Evolutionary conservation across 495 filamentous ascomycete species (phyloP).

Genomic region (Xylaria nigripes): DNA sequence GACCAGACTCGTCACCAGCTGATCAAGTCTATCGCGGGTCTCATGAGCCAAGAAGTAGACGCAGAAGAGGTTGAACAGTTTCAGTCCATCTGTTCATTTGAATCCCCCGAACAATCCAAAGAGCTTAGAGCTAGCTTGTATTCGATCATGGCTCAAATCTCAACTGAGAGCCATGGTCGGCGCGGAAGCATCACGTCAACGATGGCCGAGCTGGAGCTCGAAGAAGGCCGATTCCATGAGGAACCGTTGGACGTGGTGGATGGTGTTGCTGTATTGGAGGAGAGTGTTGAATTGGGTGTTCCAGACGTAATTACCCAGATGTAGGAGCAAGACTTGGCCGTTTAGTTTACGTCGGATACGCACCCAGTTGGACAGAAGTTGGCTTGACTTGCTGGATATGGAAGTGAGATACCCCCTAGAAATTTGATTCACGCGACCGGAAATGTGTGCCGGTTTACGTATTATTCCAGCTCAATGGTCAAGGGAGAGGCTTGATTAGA

Average conservation of each 20-base stretch:
- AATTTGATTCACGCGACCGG: background rate
- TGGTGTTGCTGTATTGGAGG: slow-evolving; percentile 52
- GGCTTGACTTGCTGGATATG: background rate
- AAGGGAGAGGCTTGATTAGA: no score
- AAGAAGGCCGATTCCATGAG: slow-evolving; percentile 17
- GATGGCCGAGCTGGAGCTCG: slow-evolving; percentile 8
- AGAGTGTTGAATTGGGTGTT: slow-evolving; percentile 43
- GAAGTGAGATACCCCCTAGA: background rate
- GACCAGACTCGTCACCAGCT: background rate
- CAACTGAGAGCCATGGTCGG: slow-evolving; percentile 15
- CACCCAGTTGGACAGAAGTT: background rate
- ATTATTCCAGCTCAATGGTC: background rate
- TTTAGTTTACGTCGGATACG: background rate
- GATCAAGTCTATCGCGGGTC: background rate
- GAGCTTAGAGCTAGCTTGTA: slow-evolving; percentile 10
- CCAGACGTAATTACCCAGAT: slow-evolving; percentile 45
- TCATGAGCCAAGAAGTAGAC: background rate
- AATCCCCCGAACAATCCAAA: background rate
- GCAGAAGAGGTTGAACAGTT: slow-evolving; percentile 2
- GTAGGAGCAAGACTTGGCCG: slow-evolving; percentile 6
- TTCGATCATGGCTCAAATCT: slow-evolving; percentile 12
- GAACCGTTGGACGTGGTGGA: slow-evolving; percentile 35
- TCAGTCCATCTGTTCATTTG: slow-evolving; percentile 4
- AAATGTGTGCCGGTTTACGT: background rate
- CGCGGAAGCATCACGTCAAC: background rate